phyloP scores from a whole-genome alignment of 768 basidiomycete species.

The Coprinopsis strossmayeri region DNA sequence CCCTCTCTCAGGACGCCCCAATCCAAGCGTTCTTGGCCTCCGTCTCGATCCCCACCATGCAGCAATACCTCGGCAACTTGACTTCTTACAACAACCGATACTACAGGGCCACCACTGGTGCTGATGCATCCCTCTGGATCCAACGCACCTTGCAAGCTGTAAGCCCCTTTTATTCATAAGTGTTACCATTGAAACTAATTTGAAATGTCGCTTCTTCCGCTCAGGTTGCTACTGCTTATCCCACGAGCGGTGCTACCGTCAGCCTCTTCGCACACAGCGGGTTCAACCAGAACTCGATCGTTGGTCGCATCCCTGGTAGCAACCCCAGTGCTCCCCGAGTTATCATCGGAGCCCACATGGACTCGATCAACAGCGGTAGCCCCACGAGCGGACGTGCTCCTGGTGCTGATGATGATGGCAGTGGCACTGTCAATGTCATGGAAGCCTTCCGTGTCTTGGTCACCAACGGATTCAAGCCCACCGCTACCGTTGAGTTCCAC shows the following conservation, averaged over 20 bases:
- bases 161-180: too few species aligned
- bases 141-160: conserved; percentile 20
- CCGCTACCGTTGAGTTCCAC: conserved; percentile 36
- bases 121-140: conserved; percentile 26
- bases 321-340: conserved; percentile 20
- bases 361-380: conserved; percentile 27
- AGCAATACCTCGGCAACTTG: conserved; percentile 23
- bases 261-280: conserved; percentile 20
- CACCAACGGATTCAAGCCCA: conserved; percentile 28
- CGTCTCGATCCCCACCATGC: conserved; percentile 22
- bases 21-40: too few species aligned
- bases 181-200: too few species aligned
- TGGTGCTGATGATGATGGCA: conserved; percentile 45
- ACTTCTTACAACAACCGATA: conserved; percentile 31
- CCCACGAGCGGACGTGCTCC: conserved; percentile 31
- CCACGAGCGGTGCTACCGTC: conserved; percentile 19
- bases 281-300: conserved; percentile 27
- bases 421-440: conserved; percentile 32
- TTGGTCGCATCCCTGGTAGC: conserved; percentile 26
- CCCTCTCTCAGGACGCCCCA: not conserved
- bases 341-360: conserved; percentile 34
- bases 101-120: conserved; percentile 25
- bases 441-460: conserved; percentile 34
- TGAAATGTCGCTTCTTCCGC: too few species aligned
- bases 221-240: conserved; percentile 8